phyloP scores from a whole-genome alignment of 225 moss, liverwort and hornwort genomes.

The Straminergon stramineum region DNA sequence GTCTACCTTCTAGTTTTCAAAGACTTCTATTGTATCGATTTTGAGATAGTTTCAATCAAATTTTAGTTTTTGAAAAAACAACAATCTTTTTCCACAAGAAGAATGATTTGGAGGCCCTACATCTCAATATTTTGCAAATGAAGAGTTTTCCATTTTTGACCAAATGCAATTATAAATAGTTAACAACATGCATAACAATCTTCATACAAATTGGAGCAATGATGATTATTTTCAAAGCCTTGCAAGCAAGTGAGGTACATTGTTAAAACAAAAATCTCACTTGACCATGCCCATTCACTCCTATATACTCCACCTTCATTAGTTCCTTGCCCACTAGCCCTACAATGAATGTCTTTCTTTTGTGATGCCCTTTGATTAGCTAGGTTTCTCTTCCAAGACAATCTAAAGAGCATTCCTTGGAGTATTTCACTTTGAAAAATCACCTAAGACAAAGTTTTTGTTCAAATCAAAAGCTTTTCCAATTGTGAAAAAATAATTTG shows the following conservation, averaged over 20 bases:
- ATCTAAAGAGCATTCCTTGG: accelerated
- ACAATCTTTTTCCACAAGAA: accelerated
- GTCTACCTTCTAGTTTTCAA: not conserved
- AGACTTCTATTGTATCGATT: not conserved
- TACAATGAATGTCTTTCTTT: too few relatives aligned
- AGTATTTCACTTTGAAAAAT: not conserved
- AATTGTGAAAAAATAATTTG: not conserved
- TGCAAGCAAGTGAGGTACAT: not conserved
- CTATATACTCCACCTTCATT: not conserved
- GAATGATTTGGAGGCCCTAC: too few relatives aligned
- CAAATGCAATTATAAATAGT: too few relatives aligned
- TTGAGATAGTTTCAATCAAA: not conserved
- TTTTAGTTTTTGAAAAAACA: too few relatives aligned
- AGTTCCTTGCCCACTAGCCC: accelerated
- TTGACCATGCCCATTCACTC: not conserved
- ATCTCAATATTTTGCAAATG: too few relatives aligned
- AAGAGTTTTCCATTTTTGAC: too few relatives aligned
- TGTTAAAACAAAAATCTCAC: not conserved
- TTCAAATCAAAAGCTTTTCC: not conserved
- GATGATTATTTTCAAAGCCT: not conserved
- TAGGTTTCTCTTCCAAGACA: not conserved
- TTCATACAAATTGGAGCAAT: not conserved
- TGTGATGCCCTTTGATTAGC: not conserved
- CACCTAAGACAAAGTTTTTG: accelerated
- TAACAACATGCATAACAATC: not conserved